Conservation (phyloP, 1,284 basidiomycete genomes). For the Pyrrhoderma noxium region DNA sequence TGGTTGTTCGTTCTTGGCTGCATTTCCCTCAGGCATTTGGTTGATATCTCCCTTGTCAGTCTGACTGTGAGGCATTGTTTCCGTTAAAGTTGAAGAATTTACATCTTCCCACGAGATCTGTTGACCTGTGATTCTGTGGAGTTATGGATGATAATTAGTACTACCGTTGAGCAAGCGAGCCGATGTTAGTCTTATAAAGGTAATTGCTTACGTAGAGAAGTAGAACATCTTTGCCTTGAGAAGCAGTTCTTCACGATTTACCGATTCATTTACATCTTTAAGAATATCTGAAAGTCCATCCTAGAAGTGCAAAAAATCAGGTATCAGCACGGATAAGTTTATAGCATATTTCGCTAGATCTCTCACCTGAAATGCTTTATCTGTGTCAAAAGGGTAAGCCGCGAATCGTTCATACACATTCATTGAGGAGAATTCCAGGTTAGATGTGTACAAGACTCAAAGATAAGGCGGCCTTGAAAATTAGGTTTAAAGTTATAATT, state of each 20-base stretch:
- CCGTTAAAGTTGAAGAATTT: too few species aligned
- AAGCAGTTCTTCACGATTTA: slow-evolving; percentile 14
- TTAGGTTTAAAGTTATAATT: too few species aligned
- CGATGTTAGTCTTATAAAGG: neutral
- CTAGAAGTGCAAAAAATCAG: neutral
- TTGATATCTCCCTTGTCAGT: too few species aligned
- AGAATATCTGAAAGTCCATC: slow-evolving; percentile 13
- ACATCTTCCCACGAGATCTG: slow-evolving; percentile 18
- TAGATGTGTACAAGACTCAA: neutral
- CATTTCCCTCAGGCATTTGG: neutral
- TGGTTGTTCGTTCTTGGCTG: neutral
- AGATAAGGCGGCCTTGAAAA: too few species aligned
- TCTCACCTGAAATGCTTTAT: slow-evolving; percentile 12
- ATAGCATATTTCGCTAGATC: neutral
- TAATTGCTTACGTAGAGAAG: slow-evolving; percentile 18
- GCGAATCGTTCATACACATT: slow-evolving; percentile 4
- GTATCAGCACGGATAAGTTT: neutral
- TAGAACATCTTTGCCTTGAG: slow-evolving; percentile 22
- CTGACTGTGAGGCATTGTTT: too few species aligned
- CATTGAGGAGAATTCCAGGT: neutral
- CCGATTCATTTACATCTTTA: neutral
- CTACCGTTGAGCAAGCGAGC: neutral
- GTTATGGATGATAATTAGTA: neutral
- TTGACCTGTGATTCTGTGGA: slow-evolving; percentile 17
- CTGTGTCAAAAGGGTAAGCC: slow-evolving; percentile 15